These are phyloP conservation scores for Metarhizium guizhouense DNA, from an alignment of 2,329 filamentous ascomycete species.

Conservation along the genomic window DNA sequence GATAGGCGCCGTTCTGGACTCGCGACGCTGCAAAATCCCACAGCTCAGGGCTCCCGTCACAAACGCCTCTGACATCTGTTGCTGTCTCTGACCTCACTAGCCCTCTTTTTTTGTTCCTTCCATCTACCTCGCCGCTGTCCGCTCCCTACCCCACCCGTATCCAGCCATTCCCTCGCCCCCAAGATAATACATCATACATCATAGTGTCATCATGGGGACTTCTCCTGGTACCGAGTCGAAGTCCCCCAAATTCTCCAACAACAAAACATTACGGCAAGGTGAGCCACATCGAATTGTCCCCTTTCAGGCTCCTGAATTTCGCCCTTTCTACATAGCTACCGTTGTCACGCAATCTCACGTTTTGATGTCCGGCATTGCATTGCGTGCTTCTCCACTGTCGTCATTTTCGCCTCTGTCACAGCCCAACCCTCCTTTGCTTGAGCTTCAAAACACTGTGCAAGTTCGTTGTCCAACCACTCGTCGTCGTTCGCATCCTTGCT, in stretches of 20 bases:
- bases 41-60: background rate
- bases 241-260: conserved; percentile 38
- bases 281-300: conserved; percentile 15
- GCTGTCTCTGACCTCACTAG: conserved; percentile 32
- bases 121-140: conserved; percentile 8
- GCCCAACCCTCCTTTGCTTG: background rate
- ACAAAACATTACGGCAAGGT: conserved; percentile 35
- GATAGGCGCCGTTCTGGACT: background rate
- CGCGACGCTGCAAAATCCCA: background rate
- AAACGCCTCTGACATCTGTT: conserved; percentile 12
- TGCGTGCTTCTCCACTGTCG: conserved; percentile 2
- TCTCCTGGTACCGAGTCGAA: conserved; percentile 34
- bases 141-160: conserved; percentile 18
- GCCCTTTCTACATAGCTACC: background rate
- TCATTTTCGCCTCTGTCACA: conserved; percentile 1
- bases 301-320: background rate
- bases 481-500: conserved; percentile 7
- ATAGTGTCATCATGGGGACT: conserved; percentile 42
- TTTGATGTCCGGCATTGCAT: background rate
- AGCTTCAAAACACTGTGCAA: background rate
- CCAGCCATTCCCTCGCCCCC: conserved; percentile 11
- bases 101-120: conserved; percentile 18
- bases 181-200: conserved; percentile 37
- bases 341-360: background rate
- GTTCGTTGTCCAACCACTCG: background rate